phyloP scores from a whole-genome alignment of 2,329 filamentous ascomycete genomes.

The Fusarium miscanthi region DNA sequence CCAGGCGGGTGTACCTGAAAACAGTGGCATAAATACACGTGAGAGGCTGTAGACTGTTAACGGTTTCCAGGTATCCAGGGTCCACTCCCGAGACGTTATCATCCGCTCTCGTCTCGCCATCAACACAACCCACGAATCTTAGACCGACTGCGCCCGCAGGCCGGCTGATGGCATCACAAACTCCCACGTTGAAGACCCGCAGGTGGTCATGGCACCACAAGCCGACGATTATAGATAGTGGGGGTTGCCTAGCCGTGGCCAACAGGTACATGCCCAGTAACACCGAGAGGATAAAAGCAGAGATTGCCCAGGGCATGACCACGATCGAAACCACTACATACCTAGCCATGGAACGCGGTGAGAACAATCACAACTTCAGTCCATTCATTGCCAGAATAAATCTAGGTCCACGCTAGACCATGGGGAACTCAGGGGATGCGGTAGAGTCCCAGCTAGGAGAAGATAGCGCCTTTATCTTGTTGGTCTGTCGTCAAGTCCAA shows the following conservation, averaged over 20 bases:
- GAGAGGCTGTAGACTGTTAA: conserved; percentile 28
- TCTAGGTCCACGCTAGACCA: conserved; percentile 27
- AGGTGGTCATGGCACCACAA: conserved; percentile 44
- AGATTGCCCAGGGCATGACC: conserved; percentile 2
- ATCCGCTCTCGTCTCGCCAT: conserved; percentile 41
- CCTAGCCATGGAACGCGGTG: conserved; percentile 27
- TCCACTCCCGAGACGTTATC: conserved; percentile 44
- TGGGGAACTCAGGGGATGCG: conserved; percentile 37
- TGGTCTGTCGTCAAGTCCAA: conserved; percentile 28
- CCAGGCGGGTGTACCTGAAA: neutral
- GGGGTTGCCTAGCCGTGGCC: conserved; percentile 19
- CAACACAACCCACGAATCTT: conserved; percentile 43
- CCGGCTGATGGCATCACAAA: conserved; percentile 47
- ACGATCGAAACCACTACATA: neutral
- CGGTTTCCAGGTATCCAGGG: conserved; percentile 6
- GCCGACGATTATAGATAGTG: conserved; percentile 36
- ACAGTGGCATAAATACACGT: neutral
- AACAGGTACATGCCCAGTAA: conserved; percentile 9
- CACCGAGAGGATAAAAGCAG: conserved; percentile 29
- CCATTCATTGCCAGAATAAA: conserved; percentile 16
- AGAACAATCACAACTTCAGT: conserved; percentile 19
- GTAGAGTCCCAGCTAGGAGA: conserved; percentile 25
- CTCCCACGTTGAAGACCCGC: conserved; percentile 46
- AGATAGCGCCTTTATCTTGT: conserved; percentile 36
- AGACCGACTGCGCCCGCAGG: conserved; percentile 46